Evolutionary conservation across 2,329 filamentous ascomycete genomes (phyloP).

Genomic region (Plenodomus tracheiphilus): DNA sequence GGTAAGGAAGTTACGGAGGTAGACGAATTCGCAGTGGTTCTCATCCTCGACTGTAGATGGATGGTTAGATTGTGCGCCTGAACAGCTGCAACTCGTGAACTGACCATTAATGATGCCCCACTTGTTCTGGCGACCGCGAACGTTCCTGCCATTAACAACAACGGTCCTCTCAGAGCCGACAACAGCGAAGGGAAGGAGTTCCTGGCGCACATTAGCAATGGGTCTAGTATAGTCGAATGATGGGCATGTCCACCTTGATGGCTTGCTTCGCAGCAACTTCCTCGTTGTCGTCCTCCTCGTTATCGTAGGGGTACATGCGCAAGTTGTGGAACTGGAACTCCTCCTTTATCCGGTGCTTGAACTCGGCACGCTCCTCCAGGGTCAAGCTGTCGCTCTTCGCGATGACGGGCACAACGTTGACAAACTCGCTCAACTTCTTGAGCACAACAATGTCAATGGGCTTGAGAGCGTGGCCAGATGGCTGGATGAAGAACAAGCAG

Average conservation of each 20-base stretch:
- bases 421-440: slow-evolving; percentile 99
- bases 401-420: slow-evolving; percentile 98
- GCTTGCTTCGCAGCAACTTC: slow-evolving; percentile 90
- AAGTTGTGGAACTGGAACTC: slow-evolving; percentile 99
- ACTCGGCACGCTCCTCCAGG: slow-evolving; percentile 89
- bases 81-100: background rate
- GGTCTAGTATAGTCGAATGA: background rate
- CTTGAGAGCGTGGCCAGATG: slow-evolving; percentile 96
- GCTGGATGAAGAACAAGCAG: slow-evolving; percentile 99
- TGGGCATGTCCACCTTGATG: slow-evolving; percentile 75
- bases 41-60: slow-evolving; percentile 82
- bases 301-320: slow-evolving; percentile 99
- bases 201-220: slow-evolving; percentile 57
- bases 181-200: slow-evolving; percentile 94
- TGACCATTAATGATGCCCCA: slow-evolving; percentile 92
- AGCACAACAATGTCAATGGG: slow-evolving; percentile 99
- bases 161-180: slow-evolving; percentile 98
- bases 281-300: slow-evolving; percentile 97
- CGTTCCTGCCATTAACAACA: slow-evolving; percentile 95
- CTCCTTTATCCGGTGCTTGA: slow-evolving; percentile 99
- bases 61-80: slow-evolving; percentile 18
- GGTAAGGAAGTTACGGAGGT: slow-evolving; percentile 96
- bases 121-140: slow-evolving; percentile 96
- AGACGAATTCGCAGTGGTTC: slow-evolving; percentile 99
- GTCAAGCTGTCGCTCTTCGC: slow-evolving; percentile 97